Evolutionary conservation across 2,329 filamentous ascomycete genomes (phyloP).

Genomic region (Delphinella strobiligena): DNA sequence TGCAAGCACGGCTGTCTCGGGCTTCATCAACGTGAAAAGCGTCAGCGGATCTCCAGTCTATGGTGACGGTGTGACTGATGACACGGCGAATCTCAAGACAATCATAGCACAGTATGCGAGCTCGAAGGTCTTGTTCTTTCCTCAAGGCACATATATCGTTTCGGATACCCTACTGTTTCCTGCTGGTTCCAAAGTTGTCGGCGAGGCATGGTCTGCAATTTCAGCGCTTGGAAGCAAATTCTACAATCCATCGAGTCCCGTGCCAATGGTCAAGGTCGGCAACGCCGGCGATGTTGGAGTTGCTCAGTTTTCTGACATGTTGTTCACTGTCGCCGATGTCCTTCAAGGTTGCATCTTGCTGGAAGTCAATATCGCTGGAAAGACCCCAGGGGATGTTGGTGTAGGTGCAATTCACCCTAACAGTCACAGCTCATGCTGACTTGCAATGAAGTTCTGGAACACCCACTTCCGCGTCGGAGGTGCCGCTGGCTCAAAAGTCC

Average conservation of each 20-base stretch:
- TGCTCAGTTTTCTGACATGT: conserved; percentile 40
- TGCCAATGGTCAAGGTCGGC: conserved; percentile 37
- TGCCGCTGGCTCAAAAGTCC: conserved; percentile 18
- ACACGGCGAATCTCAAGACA: no score
- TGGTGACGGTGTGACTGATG: no score
- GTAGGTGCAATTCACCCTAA: neutral
- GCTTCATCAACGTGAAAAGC: no score
- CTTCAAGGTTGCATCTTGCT: conserved; percentile 33
- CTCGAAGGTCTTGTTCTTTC: conserved; percentile 33
- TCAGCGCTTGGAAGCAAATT: conserved; percentile 35
- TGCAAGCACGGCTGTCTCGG: no score
- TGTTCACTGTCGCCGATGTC: conserved; percentile 38
- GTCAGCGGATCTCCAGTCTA: no score
- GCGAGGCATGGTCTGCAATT: conserved; percentile 44
- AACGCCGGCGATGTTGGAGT: conserved; percentile 35
- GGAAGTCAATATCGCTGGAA: conserved; percentile 38
- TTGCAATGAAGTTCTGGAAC: conserved; percentile 27
- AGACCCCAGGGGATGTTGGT: neutral
- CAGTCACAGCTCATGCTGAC: conserved; percentile 26
- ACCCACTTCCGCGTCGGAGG: conserved; percentile 25
- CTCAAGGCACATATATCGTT: conserved; percentile 33
- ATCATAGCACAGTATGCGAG: no score
- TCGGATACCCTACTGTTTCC: conserved; percentile 36
- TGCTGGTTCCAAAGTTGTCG: conserved; percentile 39
- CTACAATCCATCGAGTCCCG: conserved; percentile 30